Percentiles rank a stretch among this genome's conserved stretches.
Conservation (phyloP, 1,139 yeast genomes). For the Suhomyces yuchorum region DNA sequence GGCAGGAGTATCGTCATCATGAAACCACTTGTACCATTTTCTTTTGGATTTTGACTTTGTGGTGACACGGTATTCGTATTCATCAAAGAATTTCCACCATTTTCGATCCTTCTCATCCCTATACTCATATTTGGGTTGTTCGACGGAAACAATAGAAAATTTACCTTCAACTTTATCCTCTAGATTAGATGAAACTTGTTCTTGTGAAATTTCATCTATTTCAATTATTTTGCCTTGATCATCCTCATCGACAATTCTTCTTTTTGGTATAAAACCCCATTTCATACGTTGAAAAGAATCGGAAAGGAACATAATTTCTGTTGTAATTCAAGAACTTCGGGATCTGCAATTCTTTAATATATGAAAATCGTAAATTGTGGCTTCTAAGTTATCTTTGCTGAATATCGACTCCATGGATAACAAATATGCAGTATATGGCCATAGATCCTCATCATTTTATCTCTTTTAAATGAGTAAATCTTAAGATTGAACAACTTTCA, state of each 20-base stretch:
- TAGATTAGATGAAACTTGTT: not conserved
- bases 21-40: slow-evolving; percentile 65
- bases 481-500: too few species aligned
- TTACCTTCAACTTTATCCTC: not conserved
- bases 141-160: not conserved
- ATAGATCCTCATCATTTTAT: too few species aligned
- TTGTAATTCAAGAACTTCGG: not conserved
- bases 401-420: not conserved
- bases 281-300: slow-evolving; percentile 34
- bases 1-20: slow-evolving; percentile 53
- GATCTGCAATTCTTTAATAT: not conserved
- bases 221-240: slow-evolving; percentile 6
- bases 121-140: slow-evolving; percentile 34
- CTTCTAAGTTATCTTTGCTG: not conserved
- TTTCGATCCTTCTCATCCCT: slow-evolving; percentile 61
- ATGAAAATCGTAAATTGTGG: not conserved
- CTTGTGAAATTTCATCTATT: not conserved
- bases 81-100: slow-evolving; percentile 65
- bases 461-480: too few species aligned
- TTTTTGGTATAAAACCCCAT: slow-evolving; percentile 50
- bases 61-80: slow-evolving; percentile 56
- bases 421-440: not conserved
- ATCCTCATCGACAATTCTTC: slow-evolving; percentile 45
- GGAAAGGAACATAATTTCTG: not conserved
- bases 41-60: slow-evolving; percentile 35